Evolutionary conservation across 257 asterid species (phyloP).

Genomic region (Solanum piurae): DNA sequence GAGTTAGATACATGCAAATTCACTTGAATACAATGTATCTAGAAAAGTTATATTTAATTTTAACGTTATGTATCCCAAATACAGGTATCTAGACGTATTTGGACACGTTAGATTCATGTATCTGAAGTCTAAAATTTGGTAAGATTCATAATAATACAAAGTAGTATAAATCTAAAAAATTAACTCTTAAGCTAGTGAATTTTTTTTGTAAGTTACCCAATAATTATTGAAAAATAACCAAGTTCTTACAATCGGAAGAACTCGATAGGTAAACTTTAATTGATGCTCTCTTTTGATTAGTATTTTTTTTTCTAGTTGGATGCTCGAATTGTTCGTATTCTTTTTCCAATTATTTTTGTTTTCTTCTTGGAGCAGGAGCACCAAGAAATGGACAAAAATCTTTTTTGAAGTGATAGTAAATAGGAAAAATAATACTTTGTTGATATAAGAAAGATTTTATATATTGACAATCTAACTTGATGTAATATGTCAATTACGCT

Average conservation of each 20-base stretch:
- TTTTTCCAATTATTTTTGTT: background rate
- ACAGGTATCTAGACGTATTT: background rate
- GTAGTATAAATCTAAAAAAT: background rate
- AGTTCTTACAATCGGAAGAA: constrained; percentile 43
- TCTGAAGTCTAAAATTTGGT: background rate
- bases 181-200: no score
- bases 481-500: background rate
- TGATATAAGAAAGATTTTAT: background rate
- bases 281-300: background rate
- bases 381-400: background rate
- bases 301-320: background rate
- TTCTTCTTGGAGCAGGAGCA: background rate
- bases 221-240: constrained; percentile 43
- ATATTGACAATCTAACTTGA: background rate
- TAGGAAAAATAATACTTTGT: background rate
- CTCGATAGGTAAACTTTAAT: constrained; percentile 30
- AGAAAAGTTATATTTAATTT: no score
- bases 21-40: background rate
- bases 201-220: background rate
- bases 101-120: no score
- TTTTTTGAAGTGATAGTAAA: background rate
- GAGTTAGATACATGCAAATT: background rate
- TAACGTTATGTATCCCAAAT: no score
- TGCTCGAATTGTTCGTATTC: background rate
- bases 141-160: background rate